Evolutionary conservation across 2,329 filamentous ascomycete genomes (phyloP), one percentile per base, ranked within the genome.

Genomic region (Xylariales sp.): DNA sequence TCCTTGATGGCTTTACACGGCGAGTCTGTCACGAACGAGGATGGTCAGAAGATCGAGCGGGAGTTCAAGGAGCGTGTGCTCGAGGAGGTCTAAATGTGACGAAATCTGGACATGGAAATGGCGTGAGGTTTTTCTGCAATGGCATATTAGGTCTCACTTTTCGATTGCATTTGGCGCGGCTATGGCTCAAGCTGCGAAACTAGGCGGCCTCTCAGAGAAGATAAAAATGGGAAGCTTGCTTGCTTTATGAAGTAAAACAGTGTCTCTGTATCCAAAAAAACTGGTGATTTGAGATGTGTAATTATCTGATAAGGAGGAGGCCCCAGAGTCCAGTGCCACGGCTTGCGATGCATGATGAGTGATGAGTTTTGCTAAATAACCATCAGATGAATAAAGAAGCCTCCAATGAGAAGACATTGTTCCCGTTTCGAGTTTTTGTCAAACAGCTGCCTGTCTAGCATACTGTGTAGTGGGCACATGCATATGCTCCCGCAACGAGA

Each of bases 31-130:
- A 90, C 88, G 59, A 90, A 97, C 66, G 93, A 98, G 74, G 82
- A 89, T 67, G 93, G 93, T 61, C 88, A 96, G 74, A 97, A 96
- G 88, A 88, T 94, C 55, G 93, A 97, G 82, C 78, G 89, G 65
- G 91, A 98, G 75, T 98, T 97, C 86, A 95, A 96, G 87, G 91
- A 98, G 83, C 80, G 78, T 62, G 88, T 96, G 62, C 80, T 96
- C 59, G 88, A 95, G 67, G 82, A 81, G 67, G 93, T 97, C 73
- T 97, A 88, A 89, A 75, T 60, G 51, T 52, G 61, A 56, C 55
- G 45, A 50, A 45, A 44, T 56, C 60, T 56, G 55, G 58, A 60
- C 60, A 60, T 64, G 63, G 60, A 54, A n/a, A 63, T 61, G 61
- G 64, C 63, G 64, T 62, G 65, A 61, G 63, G 58, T 64, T 65